A percentile compares a stretch with the other conserved stretches of the same genome.
Evolutionary conservation across 1,284 basidiomycete genomes (phyloP).

Genomic region (Ceratobasidium sp.): DNA sequence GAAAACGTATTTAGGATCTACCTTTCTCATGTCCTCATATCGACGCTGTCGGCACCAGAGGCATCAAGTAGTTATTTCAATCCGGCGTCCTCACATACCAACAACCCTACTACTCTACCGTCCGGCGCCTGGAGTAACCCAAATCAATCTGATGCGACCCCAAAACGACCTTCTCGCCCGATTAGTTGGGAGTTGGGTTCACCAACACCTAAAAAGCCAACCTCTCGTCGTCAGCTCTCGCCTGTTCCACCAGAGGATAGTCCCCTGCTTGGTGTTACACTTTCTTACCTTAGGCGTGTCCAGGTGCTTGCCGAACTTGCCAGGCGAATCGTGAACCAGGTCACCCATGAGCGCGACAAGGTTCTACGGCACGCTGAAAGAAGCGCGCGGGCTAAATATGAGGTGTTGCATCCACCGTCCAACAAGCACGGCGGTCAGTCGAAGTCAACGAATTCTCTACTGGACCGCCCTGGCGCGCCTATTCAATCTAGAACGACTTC

Average conservation of each 20-base stretch:
- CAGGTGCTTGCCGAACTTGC: conserved; percentile 31
- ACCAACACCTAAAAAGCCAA: conserved; percentile 21
- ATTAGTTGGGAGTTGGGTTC: background rate
- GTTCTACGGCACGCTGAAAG: conserved; percentile 21
- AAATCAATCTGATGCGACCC: background rate
- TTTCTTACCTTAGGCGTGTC: conserved; percentile 29
- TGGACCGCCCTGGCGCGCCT: background rate
- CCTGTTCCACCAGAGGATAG: background rate
- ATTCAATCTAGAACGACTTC: background rate
- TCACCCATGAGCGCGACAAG: conserved; percentile 31
- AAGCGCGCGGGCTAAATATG: conserved; percentile 26
- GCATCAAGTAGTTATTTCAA: background rate
- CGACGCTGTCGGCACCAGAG: conserved; percentile 18
- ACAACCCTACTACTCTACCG: conserved; percentile 15
- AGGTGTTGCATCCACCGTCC: background rate
- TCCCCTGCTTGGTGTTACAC: conserved; percentile 21
- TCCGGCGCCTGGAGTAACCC: background rate
- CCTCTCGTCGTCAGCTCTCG: background rate
- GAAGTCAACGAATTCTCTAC: background rate
- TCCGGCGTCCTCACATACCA: background rate
- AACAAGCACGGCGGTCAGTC: background rate
- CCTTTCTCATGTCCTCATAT: conserved; percentile 23
- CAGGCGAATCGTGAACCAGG: conserved; percentile 29
- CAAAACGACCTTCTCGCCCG: conserved; percentile 9
- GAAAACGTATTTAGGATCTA: conserved; percentile 35